These are phyloP conservation scores for Ulmus americana DNA, from an alignment of 331 rosid genomes.

Conservation along the genomic window DNA sequence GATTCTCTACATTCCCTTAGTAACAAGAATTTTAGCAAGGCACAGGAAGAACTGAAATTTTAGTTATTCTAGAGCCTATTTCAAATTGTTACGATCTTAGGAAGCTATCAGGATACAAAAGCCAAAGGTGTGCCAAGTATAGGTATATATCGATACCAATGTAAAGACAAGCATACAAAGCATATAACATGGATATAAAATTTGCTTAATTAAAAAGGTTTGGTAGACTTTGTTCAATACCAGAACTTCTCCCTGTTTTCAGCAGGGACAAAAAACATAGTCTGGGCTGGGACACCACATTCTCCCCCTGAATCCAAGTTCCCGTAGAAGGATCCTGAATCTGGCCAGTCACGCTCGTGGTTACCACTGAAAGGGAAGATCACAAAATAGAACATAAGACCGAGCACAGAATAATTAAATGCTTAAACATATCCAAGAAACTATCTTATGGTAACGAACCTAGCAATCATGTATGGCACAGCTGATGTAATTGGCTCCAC, in stretches of 20 bases:
- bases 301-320: conserved; percentile 86
- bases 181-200: neutral
- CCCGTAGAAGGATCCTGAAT: conserved; percentile 71
- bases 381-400: conserved; percentile 20
- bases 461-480: conserved; percentile 91
- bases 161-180: neutral
- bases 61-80: no score
- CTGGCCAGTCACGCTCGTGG: conserved; percentile 97
- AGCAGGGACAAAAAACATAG: conserved; percentile 82
- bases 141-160: no score
- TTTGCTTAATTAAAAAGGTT: neutral
- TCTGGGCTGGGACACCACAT: conserved; percentile 83
- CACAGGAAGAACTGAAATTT: no score
- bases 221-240: conserved; percentile 29
- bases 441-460: conserved; percentile 35
- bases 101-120: no score
- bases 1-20: no score
- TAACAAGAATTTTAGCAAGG: no score
- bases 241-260: conserved; percentile 80
- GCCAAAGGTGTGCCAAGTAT: neutral
- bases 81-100: no score
- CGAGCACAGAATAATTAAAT: neutral
- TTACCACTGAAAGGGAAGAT: conserved; percentile 55
- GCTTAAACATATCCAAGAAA: neutral
- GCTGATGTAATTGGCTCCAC: conserved; percentile 79